Percentiles rank a stretch among this genome's conserved stretches.
These are phyloP conservation scores for Neurospora sp. DNA, from an alignment of 495 filamentous ascomycete species.

Conservation along the genomic window DNA sequence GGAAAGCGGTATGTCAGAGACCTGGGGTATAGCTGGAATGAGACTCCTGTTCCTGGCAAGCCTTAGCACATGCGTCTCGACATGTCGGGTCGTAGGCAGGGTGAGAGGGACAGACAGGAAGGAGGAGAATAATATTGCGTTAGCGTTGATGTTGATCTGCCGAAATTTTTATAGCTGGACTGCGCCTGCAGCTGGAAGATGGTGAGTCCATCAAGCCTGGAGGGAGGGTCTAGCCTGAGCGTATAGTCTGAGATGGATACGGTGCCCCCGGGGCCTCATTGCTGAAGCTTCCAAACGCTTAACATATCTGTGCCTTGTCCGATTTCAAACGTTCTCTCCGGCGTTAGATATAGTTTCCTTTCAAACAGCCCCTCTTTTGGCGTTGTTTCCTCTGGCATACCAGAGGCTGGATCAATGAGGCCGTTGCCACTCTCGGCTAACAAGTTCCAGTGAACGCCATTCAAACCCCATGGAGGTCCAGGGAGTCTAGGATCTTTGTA, in stretches of 20 bases:
- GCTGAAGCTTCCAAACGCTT: constrained; percentile 9
- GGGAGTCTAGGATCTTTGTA: constrained; percentile 50
- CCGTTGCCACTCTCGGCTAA: constrained; percentile 52
- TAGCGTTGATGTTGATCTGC: too few species aligned
- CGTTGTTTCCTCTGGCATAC: neutral
- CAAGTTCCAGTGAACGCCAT: constrained; percentile 53
- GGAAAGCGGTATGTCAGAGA: neutral
- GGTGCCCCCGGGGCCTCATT: neutral
- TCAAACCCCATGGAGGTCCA: constrained; percentile 58
- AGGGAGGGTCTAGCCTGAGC: neutral
- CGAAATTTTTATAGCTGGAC: too few species aligned
- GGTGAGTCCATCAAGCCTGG: neutral
- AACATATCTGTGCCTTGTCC: constrained; percentile 21
- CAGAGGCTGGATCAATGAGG: constrained; percentile 41
- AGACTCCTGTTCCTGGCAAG: neutral
- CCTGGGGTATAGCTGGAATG: neutral
- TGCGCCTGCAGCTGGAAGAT: neutral
- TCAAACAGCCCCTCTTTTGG: constrained; percentile 36
- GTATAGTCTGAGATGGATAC: neutral
- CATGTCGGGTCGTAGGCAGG: too few species aligned
- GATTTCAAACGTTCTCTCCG: constrained; percentile 52
- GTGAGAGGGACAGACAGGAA: too few species aligned
- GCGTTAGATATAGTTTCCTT: constrained; percentile 51
- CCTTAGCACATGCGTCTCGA: neutral
- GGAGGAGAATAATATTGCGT: too few species aligned